A percentile compares a stretch with the other conserved stretches of the same genome.
Conservation (phyloP, 352 stramenopile genomes). For the Globisporangium polare region DNA sequence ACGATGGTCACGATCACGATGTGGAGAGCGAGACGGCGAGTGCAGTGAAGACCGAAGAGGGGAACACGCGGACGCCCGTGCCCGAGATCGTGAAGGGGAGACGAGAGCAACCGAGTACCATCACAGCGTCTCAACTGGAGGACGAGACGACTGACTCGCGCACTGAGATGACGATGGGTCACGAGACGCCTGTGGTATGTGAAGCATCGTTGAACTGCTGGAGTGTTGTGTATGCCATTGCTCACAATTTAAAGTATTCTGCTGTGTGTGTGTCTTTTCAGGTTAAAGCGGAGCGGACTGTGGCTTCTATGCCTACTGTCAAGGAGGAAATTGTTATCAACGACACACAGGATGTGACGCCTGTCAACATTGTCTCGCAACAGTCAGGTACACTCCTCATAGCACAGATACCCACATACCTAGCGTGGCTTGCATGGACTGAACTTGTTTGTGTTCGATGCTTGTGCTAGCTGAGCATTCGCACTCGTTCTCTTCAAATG, state of each 20-base stretch:
- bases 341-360: not conserved
- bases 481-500: conserved; percentile 8
- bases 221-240: not conserved
- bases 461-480: not conserved
- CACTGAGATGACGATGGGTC: not conserved
- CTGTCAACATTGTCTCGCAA: not conserved
- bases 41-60: not conserved
- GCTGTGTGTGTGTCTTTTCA: not conserved
- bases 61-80: conserved; percentile 2
- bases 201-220: not conserved
- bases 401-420: not conserved
- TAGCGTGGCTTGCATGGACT: not conserved
- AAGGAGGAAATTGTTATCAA: conserved; percentile 7
- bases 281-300: conserved; percentile 7
- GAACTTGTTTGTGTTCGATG: not conserved
- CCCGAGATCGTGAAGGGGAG: not conserved
- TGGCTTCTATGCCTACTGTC: not conserved
- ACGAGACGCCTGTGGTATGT: not conserved
- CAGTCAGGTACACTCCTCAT: not conserved
- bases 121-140: not conserved
- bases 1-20: conserved; percentile 14
- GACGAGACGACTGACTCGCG: not conserved
- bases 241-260: not conserved
- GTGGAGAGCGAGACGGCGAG: conserved; percentile 8
- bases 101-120: not conserved